A percentile compares a stretch with the other conserved stretches of the same genome.
These are phyloP conservation scores for Umbilicaria muhlenbergii DNA, from an alignment of 495 filamentous ascomycete genomes.

Conservation along the genomic window DNA sequence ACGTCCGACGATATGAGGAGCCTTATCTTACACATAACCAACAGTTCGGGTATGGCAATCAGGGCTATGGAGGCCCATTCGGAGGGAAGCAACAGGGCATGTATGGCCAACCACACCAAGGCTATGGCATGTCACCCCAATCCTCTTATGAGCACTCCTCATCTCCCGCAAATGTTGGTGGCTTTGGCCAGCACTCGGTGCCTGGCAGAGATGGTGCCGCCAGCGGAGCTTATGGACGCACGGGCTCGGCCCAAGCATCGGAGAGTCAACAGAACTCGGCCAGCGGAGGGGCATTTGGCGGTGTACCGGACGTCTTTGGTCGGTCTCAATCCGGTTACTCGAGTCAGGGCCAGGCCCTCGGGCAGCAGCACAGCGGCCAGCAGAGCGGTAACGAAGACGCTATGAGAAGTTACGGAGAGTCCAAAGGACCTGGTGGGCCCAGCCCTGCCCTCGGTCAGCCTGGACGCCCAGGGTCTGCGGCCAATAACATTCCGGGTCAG, in stretches of 20 bases:
- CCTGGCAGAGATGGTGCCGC: constrained; percentile 49
- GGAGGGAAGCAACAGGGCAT: constrained; percentile 47
- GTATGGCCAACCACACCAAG: constrained; percentile 64
- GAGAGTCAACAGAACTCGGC: constrained; percentile 45
- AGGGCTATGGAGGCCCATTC: constrained; percentile 36
- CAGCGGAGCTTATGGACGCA: constrained; percentile 51
- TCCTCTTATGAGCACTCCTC: constrained; percentile 62
- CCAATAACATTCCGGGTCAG: constrained; percentile 48
- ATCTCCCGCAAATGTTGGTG: constrained; percentile 54
- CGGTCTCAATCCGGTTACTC: constrained; percentile 53
- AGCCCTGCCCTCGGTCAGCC: constrained; percentile 74
- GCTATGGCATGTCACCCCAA: constrained; percentile 49
- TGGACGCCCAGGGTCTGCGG: constrained; percentile 68
- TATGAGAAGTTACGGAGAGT: constrained; percentile 61
- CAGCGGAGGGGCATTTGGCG: constrained; percentile 47
- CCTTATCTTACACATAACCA: constrained; percentile 37
- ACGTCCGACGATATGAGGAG: constrained; percentile 38
- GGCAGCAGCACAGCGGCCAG: constrained; percentile 44
- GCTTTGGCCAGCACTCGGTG: constrained; percentile 47
- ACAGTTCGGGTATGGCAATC: constrained; percentile 52
- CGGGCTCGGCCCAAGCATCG: constrained; percentile 55
- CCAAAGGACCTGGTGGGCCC: constrained; percentile 56
- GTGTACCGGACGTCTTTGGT: constrained; percentile 64
- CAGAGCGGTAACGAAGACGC: constrained; percentile 47
- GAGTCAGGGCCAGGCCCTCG: constrained; percentile 48